phyloP scores from a whole-genome alignment of 768 basidiomycete genomes.

The Boletellus ananiceps region DNA sequence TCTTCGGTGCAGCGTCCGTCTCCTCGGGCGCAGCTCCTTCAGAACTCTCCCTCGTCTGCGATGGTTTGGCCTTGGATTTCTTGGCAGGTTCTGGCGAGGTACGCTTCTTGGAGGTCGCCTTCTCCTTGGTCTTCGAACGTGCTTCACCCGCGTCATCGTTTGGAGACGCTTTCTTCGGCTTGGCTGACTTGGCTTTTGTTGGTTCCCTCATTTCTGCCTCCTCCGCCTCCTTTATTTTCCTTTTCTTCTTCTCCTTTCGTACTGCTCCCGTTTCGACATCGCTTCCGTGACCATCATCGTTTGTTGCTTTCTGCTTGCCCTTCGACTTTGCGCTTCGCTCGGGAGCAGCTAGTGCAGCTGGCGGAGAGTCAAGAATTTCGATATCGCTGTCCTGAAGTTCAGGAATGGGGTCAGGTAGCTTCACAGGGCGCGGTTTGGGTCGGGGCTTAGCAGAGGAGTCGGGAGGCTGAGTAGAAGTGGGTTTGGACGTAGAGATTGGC shows the following conservation, averaged over 20 bases:
- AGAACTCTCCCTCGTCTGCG: constrained; percentile 9
- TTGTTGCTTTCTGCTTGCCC: constrained; percentile 37
- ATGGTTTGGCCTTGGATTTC: constrained; percentile 18
- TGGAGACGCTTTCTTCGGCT: constrained; percentile 21
- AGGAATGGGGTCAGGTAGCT: constrained; percentile 11
- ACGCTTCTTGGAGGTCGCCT: constrained; percentile 17
- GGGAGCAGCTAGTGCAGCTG: constrained; percentile 14
- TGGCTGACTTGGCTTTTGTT: constrained; percentile 26
- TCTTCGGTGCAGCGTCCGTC: constrained; percentile 40
- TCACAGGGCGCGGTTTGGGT: constrained; percentile 20
- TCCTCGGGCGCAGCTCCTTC: constrained; percentile 18
- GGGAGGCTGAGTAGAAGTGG: constrained; percentile 12
- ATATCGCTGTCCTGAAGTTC: constrained; percentile 30
- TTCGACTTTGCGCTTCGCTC: constrained; percentile 28
- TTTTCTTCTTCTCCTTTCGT: constrained; percentile 27
- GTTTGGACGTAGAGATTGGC: constrained; percentile 14
- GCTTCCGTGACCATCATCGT: constrained; percentile 13
- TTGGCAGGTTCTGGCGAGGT: constrained; percentile 18
- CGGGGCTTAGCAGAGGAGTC: constrained; percentile 22
- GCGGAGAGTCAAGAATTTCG: constrained; percentile 21
- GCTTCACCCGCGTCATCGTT: constrained; percentile 16
- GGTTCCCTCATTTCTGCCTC: constrained; percentile 24
- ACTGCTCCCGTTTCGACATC: constrained; percentile 21
- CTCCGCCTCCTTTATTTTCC: constrained; percentile 16
- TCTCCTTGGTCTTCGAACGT: constrained; percentile 14